Evolutionary conservation across 164 flowering plant genomes (phyloP), one percentile per base, ranked within the genome.

Genomic region (Echeveria elegans): DNA sequence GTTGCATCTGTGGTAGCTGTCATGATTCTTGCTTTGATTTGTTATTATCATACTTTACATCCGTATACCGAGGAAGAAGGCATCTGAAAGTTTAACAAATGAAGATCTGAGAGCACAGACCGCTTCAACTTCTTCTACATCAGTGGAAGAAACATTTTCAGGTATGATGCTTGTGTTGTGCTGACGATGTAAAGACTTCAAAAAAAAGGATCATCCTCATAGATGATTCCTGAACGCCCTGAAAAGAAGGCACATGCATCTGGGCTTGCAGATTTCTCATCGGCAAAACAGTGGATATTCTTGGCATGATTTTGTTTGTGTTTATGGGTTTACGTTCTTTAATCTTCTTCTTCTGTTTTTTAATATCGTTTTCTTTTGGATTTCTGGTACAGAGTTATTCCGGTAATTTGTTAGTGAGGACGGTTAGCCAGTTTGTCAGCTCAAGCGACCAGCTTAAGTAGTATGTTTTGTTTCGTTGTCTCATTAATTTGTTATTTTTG

Each of bases 131-230:
- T 78, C 86, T 32, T 68, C 95, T 24, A 80, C 24, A 43, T 71
- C 47, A 69, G 76, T 74, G 85, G 86, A 69, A 76, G 85, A 69
- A 89, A 73, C 14, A 68, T 71, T 71, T n/a, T 78, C 83, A 38
- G 80, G 86, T 63, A 70, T 82, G 60, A 36, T 85, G 77, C 83
- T 84, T 67, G 86, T 88, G n/a, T 70, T 87, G 96, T 61, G 86
- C 94, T 28, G 92, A 84, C 68, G 95, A 93, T 68, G 80, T 87
- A 41, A 70, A 81, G 67, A 75, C 88, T 21, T 70, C 97, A 65
- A 68, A 77, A 19, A n/a, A 89, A 89, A 81, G 94, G 86, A 43
- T 82, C 89, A 10, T 82, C 92, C 11, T 87, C 97, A 18, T 88
- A 84, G 77, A 78, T 83, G 32, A 74, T 88, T 61, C 78, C 92